Percentiles rank a stretch among this genome's conserved stretches.
These are phyloP conservation scores for Clonostachys rhizophaga DNA, from an alignment of 2,329 filamentous ascomycete species.

Conservation along the genomic window DNA sequence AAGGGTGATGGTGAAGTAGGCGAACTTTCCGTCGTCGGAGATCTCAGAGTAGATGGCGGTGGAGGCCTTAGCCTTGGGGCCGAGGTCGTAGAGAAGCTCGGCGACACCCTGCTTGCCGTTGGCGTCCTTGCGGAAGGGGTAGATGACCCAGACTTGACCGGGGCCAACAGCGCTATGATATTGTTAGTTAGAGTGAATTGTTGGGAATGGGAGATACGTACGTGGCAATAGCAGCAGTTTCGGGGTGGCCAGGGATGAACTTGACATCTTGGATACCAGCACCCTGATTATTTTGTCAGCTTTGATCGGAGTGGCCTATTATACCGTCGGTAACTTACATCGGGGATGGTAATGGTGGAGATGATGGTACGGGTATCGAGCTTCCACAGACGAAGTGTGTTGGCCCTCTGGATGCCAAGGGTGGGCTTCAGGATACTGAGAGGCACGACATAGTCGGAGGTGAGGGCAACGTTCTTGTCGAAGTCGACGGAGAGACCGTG, in stretches of 20 bases:
- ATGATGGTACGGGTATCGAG: conserved; percentile 47
- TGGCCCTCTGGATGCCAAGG: conserved; percentile 44
- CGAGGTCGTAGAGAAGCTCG: conserved; percentile 54
- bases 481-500: conserved; percentile 56
- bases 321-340: conserved; percentile 25
- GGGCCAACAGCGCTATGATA: conserved; percentile 42
- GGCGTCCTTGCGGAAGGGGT: conserved; percentile 50
- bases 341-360: conserved; percentile 53
- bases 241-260: conserved; percentile 57
- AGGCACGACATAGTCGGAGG: conserved; percentile 59
- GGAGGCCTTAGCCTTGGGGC: conserved; percentile 47
- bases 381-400: conserved; percentile 57
- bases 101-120: conserved; percentile 53
- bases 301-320: neutral
- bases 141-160: conserved; percentile 62
- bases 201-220: conserved; percentile 7
- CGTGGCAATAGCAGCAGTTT: conserved; percentile 54
- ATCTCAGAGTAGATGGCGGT: conserved; percentile 59
- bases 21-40: conserved; percentile 49
- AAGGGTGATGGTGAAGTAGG: conserved; percentile 56
- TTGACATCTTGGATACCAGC: conserved; percentile 61
- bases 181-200: neutral
- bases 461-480: conserved; percentile 51
- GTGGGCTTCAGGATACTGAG: conserved; percentile 57
- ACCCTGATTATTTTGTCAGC: conserved; percentile 22